Conservation (phyloP, 441 rosid species). For the Euphorbia corollata region DNA sequence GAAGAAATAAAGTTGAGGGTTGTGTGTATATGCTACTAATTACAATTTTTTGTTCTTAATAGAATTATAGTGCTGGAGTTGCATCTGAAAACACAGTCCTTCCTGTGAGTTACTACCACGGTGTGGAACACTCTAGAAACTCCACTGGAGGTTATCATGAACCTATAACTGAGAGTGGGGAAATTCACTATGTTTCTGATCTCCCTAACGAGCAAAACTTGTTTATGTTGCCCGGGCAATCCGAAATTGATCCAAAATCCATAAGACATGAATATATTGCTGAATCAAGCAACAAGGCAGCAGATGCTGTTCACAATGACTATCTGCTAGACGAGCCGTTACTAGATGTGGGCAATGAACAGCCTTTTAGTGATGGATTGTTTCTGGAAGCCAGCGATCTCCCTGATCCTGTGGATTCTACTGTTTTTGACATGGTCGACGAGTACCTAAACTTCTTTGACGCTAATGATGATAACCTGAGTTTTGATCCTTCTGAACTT, state of each 20-base stretch:
- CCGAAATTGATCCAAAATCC: conserved; percentile 28
- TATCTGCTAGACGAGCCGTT: conserved; percentile 45
- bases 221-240: conserved; percentile 35
- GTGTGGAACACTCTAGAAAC: conserved; percentile 36
- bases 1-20: too few relatives aligned
- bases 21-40: too few relatives aligned
- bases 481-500: conserved; percentile 48
- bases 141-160: conserved; percentile 38
- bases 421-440: conserved; percentile 48
- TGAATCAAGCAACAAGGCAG: conserved; percentile 35
- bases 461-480: conserved; percentile 40
- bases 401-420: conserved; percentile 30
- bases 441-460: conserved; percentile 67
- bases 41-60: too few relatives aligned
- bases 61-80: conserved; percentile 30
- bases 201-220: conserved; percentile 34
- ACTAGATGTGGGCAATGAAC: conserved; percentile 39
- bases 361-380: conserved; percentile 39
- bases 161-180: conserved; percentile 32
- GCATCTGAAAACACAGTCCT: conserved; percentile 34
- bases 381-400: conserved; percentile 69
- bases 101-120: conserved; percentile 38
- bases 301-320: conserved; percentile 25
- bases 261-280: conserved; percentile 36
- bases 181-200: conserved; percentile 26